These are phyloP conservation scores for Leptomonas pyrrhocoris DNA, from an alignment of 208 protist species.

Conservation along the genomic window DNA sequence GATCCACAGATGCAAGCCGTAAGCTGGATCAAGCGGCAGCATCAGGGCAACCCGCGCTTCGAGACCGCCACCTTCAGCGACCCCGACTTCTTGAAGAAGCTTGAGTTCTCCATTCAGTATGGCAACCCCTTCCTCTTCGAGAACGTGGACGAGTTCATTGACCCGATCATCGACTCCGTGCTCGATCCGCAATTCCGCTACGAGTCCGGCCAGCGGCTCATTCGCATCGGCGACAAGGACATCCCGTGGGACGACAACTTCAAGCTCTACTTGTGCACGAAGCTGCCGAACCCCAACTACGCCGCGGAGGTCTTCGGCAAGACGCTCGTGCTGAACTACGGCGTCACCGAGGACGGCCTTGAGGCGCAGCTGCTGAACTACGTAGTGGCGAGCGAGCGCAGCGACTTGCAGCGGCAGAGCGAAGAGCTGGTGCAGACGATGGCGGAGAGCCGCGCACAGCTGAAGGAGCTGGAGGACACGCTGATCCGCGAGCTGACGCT, in stretches of 20 bases:
- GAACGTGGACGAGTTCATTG: constrained; percentile 98
- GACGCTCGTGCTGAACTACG: constrained; percentile 99
- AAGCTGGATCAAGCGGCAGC: constrained; percentile 98
- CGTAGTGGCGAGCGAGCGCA: constrained; percentile 97
- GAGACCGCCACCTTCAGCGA: constrained; percentile 97
- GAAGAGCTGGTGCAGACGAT: constrained; percentile 97
- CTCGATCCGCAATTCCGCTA: constrained; percentile 96
- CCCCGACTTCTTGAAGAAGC: constrained; percentile 96
- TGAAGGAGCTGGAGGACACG: constrained; percentile 98
- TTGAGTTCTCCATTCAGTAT: constrained; percentile 98
- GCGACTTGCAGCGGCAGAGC: constrained; percentile 95
- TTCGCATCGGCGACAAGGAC: constrained; percentile 96
- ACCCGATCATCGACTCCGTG: constrained; percentile 98
- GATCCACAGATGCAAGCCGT: constrained; percentile 99
- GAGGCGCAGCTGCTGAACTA: constrained; percentile 99
- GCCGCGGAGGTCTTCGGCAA: constrained; percentile 97
- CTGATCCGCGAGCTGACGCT: constrained; percentile 97
- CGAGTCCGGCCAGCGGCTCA: constrained; percentile 83
- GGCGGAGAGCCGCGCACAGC: constrained; percentile 95
- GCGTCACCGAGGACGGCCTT: constrained; percentile 97
- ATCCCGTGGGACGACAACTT: constrained; percentile 98
- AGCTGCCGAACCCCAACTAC: constrained; percentile 98
- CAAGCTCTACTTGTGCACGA: constrained; percentile 97
- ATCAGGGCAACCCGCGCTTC: constrained; percentile 91
- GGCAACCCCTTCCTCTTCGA: constrained; percentile 99